These are phyloP conservation scores for Gymnopus androsaceus DNA, from an alignment of 1,284 basidiomycete species.

Conservation along the genomic window DNA sequence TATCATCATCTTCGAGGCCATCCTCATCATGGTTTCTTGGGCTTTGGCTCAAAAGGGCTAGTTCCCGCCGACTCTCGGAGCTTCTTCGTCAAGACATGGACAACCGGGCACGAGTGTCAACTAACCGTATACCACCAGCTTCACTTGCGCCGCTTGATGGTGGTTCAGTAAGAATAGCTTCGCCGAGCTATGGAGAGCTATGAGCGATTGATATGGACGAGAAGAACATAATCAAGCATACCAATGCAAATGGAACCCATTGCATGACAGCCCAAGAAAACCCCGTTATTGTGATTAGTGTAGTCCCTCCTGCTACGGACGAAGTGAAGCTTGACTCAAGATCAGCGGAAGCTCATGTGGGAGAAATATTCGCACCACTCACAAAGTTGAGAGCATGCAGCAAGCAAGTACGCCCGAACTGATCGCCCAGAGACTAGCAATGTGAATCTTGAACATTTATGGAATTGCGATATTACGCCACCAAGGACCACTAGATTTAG, in stretches of 20 bases:
- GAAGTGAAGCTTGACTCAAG: constrained; percentile 55
- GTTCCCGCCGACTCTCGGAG: neutral
- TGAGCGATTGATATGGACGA: neutral
- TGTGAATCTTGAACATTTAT: constrained; percentile 50
- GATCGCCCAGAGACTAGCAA: constrained; percentile 75
- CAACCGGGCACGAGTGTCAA: constrained; percentile 41
- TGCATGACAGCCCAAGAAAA: constrained; percentile 80
- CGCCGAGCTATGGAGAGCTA: constrained; percentile 54
- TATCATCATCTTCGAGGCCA: constrained; percentile 7
- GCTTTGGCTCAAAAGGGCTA: neutral
- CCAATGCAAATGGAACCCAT: constrained; percentile 81
- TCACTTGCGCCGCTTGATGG: constrained; percentile 34
- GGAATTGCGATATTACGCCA: constrained; percentile 31
- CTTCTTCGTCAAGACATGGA: neutral
- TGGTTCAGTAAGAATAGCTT: constrained; percentile 67
- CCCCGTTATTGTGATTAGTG: constrained; percentile 68
- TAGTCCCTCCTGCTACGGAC: constrained; percentile 62
- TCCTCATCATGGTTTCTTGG: too few relatives aligned
- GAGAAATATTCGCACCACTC: too few relatives aligned
- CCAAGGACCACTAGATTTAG: constrained; percentile 24
- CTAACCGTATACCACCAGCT: constrained; percentile 55
- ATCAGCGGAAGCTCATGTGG: neutral
- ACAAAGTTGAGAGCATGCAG: constrained; percentile 79
- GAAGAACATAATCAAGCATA: constrained; percentile 35
- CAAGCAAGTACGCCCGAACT: constrained; percentile 68